Evolutionary conservation across 805 yeast species (phyloP), one percentile per base, ranked within the genome.

Genomic region (Lipomyces kockii): DNA sequence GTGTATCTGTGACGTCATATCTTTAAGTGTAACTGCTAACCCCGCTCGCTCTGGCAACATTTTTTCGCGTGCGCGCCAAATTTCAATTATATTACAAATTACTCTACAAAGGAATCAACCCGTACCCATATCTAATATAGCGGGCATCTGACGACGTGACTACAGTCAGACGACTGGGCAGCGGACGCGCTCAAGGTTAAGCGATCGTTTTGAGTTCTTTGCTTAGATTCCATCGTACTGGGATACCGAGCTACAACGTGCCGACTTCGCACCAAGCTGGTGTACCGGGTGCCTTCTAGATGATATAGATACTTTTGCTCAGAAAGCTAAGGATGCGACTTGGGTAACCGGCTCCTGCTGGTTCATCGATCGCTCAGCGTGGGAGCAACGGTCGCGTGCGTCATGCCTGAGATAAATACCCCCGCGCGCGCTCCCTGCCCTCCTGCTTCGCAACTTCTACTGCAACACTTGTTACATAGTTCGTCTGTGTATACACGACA

Each of bases 141-240:
- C 39, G 4, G 39, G 14, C 1, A 35, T 37, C 17, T 17, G 20
- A 25, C 25, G 49, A 43, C 49, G 49, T 43, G 49, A 43, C 22
- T 43, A n/a, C 22, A 29, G 49, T 43, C 49, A 43, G 49, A 43
- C 49, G 49, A 43, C 49, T 17, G 49, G 3, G 49, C 22, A 5
- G 49, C 22, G 49, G 49, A 43, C 49, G 49, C 49, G 49, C 49
- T 43, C 11, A 43, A n/a, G 49, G 49, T 43, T 43, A 43, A 43
- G 49, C 49, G 49, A 43, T 17, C 22, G 49, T 43, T 43, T n/a
- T 43, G 20, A 14, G 39, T 17, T 17, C 49, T 6, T 17, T 12
- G 49, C 22, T 43, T 17, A 43, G 49, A n/a, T 43, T 37, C 22
- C 22, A 43, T 43, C 49, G 49, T 43, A 43, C 22, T 43, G 49